Conservation (phyloP, 1,284 basidiomycete species). For the Cryptococcus amylolentus region DNA sequence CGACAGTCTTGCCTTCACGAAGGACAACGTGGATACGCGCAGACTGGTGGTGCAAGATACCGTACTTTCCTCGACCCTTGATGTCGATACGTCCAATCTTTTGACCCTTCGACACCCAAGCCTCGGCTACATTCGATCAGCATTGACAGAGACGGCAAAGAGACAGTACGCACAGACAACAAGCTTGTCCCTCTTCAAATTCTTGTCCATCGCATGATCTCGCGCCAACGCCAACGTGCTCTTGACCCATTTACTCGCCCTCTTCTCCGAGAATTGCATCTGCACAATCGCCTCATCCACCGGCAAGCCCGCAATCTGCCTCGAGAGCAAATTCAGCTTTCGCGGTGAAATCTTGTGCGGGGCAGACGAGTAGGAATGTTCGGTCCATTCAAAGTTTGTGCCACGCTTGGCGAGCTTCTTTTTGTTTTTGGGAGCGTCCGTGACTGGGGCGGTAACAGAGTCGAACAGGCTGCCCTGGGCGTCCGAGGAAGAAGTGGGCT, state of each 20-base stretch:
- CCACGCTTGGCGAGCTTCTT: neutral
- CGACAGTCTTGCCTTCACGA: slow-evolving; percentile 75
- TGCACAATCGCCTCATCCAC: slow-evolving; percentile 93
- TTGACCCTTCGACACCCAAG: slow-evolving; percentile 88
- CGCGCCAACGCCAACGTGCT: slow-evolving; percentile 83
- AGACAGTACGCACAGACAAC: slow-evolving; percentile 65
- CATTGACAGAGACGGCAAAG: neutral
- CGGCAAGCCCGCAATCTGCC: slow-evolving; percentile 82
- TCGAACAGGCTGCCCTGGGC: slow-evolving; percentile 1
- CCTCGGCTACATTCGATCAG: slow-evolving; percentile 61
- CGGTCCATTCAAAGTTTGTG: neutral
- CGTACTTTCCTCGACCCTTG: slow-evolving; percentile 77
- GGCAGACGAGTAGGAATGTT: slow-evolving; percentile 58
- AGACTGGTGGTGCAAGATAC: slow-evolving; percentile 72
- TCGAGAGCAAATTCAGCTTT: slow-evolving; percentile 82
- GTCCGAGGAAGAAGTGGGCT: slow-evolving; percentile 3
- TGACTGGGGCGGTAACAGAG: neutral
- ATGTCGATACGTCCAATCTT: slow-evolving; percentile 71
- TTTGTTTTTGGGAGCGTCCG: neutral
- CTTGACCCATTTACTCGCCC: slow-evolving; percentile 75
- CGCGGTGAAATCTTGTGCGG: slow-evolving; percentile 90
- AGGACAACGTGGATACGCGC: slow-evolving; percentile 75
- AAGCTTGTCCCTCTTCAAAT: slow-evolving; percentile 67
- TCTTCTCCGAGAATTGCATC: slow-evolving; percentile 91
- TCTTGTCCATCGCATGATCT: slow-evolving; percentile 81